Percentiles rank a stretch among this genome's conserved stretches.
These are phyloP conservation scores for Hansenula anomala DNA, from an alignment of 1,139 yeast species.

Conservation along the genomic window DNA sequence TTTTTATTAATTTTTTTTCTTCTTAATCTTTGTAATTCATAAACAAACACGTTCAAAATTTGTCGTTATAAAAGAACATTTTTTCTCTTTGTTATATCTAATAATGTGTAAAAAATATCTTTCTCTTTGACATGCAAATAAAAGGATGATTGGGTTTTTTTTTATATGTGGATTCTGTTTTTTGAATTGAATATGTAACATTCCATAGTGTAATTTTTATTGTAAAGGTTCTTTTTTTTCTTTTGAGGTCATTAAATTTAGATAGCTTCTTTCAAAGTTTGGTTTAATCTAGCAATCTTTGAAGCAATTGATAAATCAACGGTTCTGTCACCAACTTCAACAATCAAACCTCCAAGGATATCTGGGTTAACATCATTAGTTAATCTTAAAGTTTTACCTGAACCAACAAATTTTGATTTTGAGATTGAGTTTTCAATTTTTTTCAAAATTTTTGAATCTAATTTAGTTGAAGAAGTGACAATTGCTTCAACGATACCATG, in stretches of 20 bases:
- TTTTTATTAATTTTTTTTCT: neutral
- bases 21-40: neutral
- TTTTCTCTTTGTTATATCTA: too few relatives aligned
- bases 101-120: too few relatives aligned
- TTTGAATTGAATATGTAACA: neutral
- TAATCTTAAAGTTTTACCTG: constrained; percentile 80
- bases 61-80: neutral
- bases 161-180: too few relatives aligned
- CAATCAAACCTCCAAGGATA: constrained; percentile 92
- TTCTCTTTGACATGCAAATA: too few relatives aligned
- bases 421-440: constrained; percentile 79
- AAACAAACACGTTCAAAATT: neutral
- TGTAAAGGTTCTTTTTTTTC: neutral
- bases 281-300: constrained; percentile 85
- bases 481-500: constrained; percentile 91
- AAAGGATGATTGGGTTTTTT: too few relatives aligned
- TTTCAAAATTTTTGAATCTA: constrained; percentile 75
- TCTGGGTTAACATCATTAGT: constrained; percentile 83
- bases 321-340: constrained; percentile 95
- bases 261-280: constrained; percentile 79
- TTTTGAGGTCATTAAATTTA: constrained; percentile 28
- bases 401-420: constrained; percentile 77
- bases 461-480: constrained; percentile 82
- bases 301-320: constrained; percentile 87
- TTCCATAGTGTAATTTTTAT: too few relatives aligned